Conservation (phyloP, 129 eudicot genomes). For the Solidago caesia region DNA sequence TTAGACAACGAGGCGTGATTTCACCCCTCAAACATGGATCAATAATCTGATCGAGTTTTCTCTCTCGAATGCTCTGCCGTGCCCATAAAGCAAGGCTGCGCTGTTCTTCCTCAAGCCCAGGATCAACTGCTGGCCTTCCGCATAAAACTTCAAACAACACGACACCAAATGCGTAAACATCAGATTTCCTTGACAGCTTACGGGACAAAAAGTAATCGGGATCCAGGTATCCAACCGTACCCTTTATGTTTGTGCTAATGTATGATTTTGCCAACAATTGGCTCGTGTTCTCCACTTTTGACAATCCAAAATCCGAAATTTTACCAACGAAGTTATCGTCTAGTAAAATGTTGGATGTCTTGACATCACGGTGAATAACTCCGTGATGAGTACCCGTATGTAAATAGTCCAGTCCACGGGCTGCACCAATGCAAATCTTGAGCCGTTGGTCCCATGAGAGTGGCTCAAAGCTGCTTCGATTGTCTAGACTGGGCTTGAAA, state of each 20-base stretch:
- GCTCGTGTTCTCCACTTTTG: slow-evolving; percentile 31
- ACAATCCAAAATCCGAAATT: slow-evolving; percentile 42
- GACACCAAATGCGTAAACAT: slow-evolving; percentile 54
- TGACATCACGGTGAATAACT: slow-evolving; percentile 47
- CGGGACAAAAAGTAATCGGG: slow-evolving; percentile 46
- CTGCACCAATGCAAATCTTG: slow-evolving; percentile 44
- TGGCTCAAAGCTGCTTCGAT: slow-evolving; percentile 12
- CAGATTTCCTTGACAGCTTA: slow-evolving; percentile 39
- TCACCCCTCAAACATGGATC: slow-evolving; percentile 35
- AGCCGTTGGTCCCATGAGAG: slow-evolving; percentile 44
- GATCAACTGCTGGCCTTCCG: slow-evolving; percentile 54
- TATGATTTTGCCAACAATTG: slow-evolving; percentile 24
- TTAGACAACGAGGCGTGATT: slow-evolving; percentile 34
- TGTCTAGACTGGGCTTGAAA: slow-evolving; percentile 12
- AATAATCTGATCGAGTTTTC: slow-evolving; percentile 36
- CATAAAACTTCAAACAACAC: slow-evolving; percentile 55
- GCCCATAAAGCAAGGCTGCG: slow-evolving; percentile 43
- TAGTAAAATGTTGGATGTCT: slow-evolving; percentile 40
- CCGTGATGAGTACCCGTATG: slow-evolving; percentile 42
- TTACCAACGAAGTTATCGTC: slow-evolving; percentile 38
- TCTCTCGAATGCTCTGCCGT: slow-evolving; percentile 32
- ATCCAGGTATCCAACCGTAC: slow-evolving; percentile 45
- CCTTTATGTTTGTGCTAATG: slow-evolving; percentile 43
- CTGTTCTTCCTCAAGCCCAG: slow-evolving; percentile 43
- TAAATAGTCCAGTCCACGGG: slow-evolving; percentile 45